A percentile compares a stretch with the other conserved stretches of the same genome.
Conservation (phyloP, 345 rosid genomes). For the Citrus mangshanensis region DNA sequence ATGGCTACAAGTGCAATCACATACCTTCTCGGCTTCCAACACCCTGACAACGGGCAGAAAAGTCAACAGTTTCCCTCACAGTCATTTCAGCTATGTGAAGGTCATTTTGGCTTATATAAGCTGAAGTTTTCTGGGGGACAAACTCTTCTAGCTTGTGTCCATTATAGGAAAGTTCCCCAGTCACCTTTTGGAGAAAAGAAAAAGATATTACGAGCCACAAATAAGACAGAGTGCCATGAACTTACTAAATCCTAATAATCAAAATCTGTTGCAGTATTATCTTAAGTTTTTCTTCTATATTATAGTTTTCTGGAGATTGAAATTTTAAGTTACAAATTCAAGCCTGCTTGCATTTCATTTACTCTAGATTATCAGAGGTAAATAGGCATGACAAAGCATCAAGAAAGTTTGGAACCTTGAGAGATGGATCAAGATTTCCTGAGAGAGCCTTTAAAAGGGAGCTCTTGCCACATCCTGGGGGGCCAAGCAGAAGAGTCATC, state of each 20-base stretch:
- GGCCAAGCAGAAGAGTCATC: conserved; percentile 30
- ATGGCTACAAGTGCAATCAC: neutral
- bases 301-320: no score
- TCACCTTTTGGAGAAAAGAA: neutral
- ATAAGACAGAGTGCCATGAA: neutral
- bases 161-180: conserved; percentile 31
- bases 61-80: conserved; percentile 60
- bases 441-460: conserved; percentile 20
- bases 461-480: conserved; percentile 34
- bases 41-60: conserved; percentile 57
- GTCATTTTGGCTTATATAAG: conserved; percentile 55
- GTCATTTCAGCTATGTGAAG: conserved; percentile 56
- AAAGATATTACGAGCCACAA: neutral
- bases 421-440: conserved; percentile 21
- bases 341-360: neutral
- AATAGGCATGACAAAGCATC: neutral
- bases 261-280: no score
- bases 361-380: neutral
- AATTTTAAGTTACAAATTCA: no score
- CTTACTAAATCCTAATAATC: no score
- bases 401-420: conserved; percentile 13
- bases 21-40: conserved; percentile 44
- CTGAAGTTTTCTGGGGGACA: conserved; percentile 56
- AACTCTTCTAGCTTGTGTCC: conserved; percentile 45
- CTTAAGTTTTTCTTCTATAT: no score